phyloP scores from a whole-genome alignment of 73 alveolate species.

The Symbiodinium pilosum region DNA sequence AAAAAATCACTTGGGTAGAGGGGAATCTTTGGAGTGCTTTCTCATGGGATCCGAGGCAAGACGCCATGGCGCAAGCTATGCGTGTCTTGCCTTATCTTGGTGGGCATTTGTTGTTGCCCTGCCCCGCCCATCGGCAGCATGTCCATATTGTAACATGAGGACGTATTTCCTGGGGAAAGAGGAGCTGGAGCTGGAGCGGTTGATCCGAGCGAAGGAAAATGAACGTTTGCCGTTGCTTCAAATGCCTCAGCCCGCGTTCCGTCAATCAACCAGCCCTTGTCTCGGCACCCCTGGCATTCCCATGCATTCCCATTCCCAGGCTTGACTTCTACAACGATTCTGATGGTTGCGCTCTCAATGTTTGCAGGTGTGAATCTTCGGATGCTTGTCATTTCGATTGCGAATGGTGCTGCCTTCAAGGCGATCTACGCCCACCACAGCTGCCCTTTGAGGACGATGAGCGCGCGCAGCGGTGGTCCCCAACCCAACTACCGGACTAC shows the following conservation, averaged over 20 bases:
- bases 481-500: background rate
- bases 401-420: too few relatives aligned
- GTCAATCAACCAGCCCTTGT: too few relatives aligned
- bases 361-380: background rate
- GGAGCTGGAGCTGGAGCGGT: slow-evolving; percentile 40
- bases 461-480: slow-evolving; percentile 59
- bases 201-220: background rate
- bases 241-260: too few relatives aligned
- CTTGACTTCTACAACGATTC: background rate
- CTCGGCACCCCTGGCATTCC: too few relatives aligned
- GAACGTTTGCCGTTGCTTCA: too few relatives aligned
- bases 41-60: background rate
- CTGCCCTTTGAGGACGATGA: slow-evolving; percentile 85
- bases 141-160: too few relatives aligned
- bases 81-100: background rate
- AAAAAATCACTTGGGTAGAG: background rate
- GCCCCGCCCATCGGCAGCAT: too few relatives aligned
- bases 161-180: slow-evolving; percentile 56
- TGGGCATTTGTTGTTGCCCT: background rate
- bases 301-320: background rate
- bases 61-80: slow-evolving; percentile 45
- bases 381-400: background rate
- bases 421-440: slow-evolving; percentile 51
- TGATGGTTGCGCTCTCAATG: background rate
- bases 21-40: too few relatives aligned